Conservation (phyloP, 2,329 filamentous ascomycete genomes). For the Colletotrichum falcatum region DNA sequence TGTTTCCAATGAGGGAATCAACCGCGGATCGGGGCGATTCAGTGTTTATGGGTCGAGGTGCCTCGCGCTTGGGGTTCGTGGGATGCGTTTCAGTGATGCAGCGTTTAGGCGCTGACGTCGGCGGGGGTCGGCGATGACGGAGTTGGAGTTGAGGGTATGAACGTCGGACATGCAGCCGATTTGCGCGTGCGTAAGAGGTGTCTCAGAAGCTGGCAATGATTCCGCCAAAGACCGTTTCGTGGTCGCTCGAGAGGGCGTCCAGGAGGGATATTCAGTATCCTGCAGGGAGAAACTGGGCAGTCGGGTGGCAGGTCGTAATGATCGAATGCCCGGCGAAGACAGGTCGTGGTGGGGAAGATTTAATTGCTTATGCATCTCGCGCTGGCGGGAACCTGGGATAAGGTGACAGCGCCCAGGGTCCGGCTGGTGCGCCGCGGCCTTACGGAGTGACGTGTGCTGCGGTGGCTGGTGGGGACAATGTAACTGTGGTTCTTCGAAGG, state of each 20-base stretch:
- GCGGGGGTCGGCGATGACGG: constrained; percentile 36
- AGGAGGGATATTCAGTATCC: constrained; percentile 13
- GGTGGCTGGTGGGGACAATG: constrained; percentile 41
- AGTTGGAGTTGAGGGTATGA: constrained; percentile 17
- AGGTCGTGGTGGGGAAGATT: constrained; percentile 36
- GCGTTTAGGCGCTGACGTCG: constrained; percentile 40
- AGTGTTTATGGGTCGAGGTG: constrained; percentile 4
- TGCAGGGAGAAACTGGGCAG: constrained; percentile 19
- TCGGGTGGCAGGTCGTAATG: constrained; percentile 26
- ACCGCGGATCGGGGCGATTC: background rate
- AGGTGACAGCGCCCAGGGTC: constrained; percentile 37
- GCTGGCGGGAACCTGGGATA: constrained; percentile 34
- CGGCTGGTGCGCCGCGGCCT: constrained; percentile 27
- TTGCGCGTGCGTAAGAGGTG: constrained; percentile 28
- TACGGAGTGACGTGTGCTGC: constrained; percentile 41
- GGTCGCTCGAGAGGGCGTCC: background rate
- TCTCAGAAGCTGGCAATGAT: constrained; percentile 13
- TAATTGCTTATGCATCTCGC: constrained; percentile 41
- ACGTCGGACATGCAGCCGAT: constrained; percentile 3
- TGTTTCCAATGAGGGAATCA: background rate
- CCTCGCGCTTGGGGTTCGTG: constrained; percentile 25
- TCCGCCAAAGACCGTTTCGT: constrained; percentile 3
- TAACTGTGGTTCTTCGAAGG: constrained; percentile 18
- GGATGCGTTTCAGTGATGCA: constrained; percentile 36
- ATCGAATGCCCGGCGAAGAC: constrained; percentile 26